These are phyloP conservation scores for Scheffersomyces coipomensis DNA, from an alignment of 805 yeast species.

Conservation along the genomic window DNA sequence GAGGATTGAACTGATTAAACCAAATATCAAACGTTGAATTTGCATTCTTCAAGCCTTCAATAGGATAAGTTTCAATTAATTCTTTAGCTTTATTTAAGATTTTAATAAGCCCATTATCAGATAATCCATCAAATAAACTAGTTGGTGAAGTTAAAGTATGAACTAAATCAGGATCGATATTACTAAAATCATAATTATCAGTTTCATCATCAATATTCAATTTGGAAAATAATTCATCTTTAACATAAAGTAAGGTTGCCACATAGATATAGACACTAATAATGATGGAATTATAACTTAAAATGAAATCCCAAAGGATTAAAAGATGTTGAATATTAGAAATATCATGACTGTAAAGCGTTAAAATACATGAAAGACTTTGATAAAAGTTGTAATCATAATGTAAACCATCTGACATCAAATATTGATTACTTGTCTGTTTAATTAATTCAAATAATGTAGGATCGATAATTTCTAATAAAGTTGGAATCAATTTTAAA, in stretches of 20 bases:
- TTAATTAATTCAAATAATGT: constrained; percentile 39
- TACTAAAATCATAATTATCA: constrained; percentile 8
- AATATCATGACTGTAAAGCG: constrained; percentile 74
- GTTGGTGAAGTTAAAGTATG: constrained; percentile 36
- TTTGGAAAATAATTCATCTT: constrained; percentile 37
- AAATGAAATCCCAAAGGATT: constrained; percentile 66
- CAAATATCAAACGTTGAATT: constrained; percentile 25
- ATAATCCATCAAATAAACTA: constrained; percentile 22
- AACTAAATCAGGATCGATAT: constrained; percentile 30
- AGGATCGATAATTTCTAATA: constrained; percentile 51
- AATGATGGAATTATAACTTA: constrained; percentile 55
- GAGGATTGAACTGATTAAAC: constrained; percentile 31
- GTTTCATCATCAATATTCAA: constrained; percentile 11
- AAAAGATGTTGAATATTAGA: constrained; percentile 49
- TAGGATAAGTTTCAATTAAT: constrained; percentile 22
- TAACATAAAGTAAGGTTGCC: constrained; percentile 47
- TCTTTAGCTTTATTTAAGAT: constrained; percentile 24
- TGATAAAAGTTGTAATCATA: constrained; percentile 48
- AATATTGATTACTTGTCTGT: constrained; percentile 30
- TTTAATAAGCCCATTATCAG: constrained; percentile 24
- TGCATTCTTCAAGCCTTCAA: constrained; percentile 17
- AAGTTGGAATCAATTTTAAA: constrained; percentile 60
- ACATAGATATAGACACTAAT: constrained; percentile 61
- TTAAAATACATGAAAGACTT: constrained; percentile 73
- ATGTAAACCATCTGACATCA: constrained; percentile 19